A percentile compares a stretch with the other conserved stretches of the same genome.
These are phyloP conservation scores for Pythium graminicola DNA, from an alignment of 352 stramenopile genomes.

Conservation along the genomic window DNA sequence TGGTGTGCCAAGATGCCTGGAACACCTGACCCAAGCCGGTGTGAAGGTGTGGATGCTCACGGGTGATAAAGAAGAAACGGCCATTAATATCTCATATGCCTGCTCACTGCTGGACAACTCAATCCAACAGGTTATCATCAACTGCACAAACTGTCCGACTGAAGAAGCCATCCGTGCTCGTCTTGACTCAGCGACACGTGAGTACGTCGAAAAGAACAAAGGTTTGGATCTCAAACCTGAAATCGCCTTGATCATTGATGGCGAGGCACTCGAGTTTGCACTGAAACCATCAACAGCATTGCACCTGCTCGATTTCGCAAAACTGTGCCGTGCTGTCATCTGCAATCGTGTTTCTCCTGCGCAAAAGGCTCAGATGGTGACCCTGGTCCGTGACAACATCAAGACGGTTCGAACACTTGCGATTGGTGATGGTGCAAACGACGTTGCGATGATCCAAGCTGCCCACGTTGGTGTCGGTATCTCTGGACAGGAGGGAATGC, in stretches of 20 bases:
- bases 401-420: constrained; percentile 83
- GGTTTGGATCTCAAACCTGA: background rate
- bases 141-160: too few relatives aligned
- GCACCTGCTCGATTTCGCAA: constrained; percentile 47
- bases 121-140: constrained; percentile 49
- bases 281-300: constrained; percentile 44
- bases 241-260: constrained; percentile 91
- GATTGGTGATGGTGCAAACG: constrained; percentile 95
- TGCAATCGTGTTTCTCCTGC: constrained; percentile 85
- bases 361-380: constrained; percentile 82
- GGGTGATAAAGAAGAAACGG: constrained; percentile 93
- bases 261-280: constrained; percentile 78
- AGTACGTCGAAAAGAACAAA: background rate
- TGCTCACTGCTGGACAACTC: constrained; percentile 86
- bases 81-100: constrained; percentile 93
- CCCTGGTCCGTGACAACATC: constrained; percentile 62
- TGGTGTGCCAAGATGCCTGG: constrained; percentile 85
- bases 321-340: constrained; percentile 73
- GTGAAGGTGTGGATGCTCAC: constrained; percentile 95
- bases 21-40: constrained; percentile 76
- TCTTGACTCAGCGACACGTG: background rate
- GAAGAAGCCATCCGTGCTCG: too few relatives aligned
- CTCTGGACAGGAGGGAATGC: constrained; percentile 87
- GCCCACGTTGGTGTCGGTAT: constrained; percentile 91
- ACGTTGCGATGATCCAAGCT: constrained; percentile 94